phyloP scores from a whole-genome alignment of 768 basidiomycete species.

The Cantharellus cinnabarinus region DNA sequence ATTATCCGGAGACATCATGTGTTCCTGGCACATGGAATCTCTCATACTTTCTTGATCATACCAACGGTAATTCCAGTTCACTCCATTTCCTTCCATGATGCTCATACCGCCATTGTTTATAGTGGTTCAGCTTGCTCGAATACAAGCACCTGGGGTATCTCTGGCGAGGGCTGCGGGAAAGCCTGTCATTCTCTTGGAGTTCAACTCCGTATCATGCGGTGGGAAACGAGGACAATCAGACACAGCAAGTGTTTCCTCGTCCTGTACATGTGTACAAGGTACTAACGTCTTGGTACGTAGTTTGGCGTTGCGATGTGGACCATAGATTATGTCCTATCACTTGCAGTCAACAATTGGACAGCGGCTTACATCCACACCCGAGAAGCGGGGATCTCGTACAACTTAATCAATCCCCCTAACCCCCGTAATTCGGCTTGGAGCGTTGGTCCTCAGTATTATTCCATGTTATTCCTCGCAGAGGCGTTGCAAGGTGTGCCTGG shows the following conservation, averaged over 20 bases:
- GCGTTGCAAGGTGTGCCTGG: slow-evolving; percentile 3
- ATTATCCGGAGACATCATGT: slow-evolving; percentile 3
- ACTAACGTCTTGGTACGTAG: background rate
- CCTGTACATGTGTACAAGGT: background rate
- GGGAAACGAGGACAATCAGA: slow-evolving; percentile 6
- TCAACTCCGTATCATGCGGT: slow-evolving; percentile 7
- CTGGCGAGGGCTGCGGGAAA: slow-evolving; percentile 3
- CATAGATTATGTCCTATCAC: slow-evolving; percentile 8
- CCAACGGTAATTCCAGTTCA: background rate
- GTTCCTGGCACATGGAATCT: background rate
- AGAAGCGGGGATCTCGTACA: slow-evolving; percentile 9
- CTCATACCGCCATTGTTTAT: background rate
- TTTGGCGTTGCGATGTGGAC: slow-evolving; percentile 7
- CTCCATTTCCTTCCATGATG: background rate
- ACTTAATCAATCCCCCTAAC: slow-evolving; percentile 7
- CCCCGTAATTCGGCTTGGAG: slow-evolving; percentile 6
- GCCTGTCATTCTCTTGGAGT: slow-evolving; percentile 8
- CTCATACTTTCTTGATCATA: background rate
- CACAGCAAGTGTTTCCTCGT: slow-evolving; percentile 3
- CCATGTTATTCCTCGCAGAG: slow-evolving; percentile 8
- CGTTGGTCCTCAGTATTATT: slow-evolving; percentile 7
- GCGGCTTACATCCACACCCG: slow-evolving; percentile 9
- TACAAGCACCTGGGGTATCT: slow-evolving; percentile 1
- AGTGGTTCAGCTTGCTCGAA: background rate
- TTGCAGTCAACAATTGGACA: slow-evolving; percentile 5